Base-by-base conservation (phyloP, 495 filamentous ascomycete species). In the Penicillium nucicola region DNA sequence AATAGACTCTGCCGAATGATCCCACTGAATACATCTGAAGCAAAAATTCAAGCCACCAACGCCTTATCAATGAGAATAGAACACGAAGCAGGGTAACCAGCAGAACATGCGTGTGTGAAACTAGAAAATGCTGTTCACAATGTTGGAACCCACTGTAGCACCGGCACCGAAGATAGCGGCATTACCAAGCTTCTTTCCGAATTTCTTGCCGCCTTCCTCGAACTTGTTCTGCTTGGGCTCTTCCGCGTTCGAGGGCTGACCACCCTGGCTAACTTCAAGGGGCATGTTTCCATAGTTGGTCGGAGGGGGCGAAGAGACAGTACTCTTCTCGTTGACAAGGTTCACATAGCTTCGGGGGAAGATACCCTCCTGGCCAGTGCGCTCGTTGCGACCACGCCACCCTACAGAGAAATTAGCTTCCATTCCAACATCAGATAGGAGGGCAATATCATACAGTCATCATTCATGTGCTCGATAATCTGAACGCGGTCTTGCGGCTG, bases 51-150 rank as follows among this genome's bases (percentile, higher is more conserved):
- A 43, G n/a, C 30, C 42, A 49, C 25, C 39, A 53, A 55, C 44
- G 20, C 45, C 53, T 36, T 42, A 38, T 51, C 47, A 42, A 56
- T 56, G 53, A 50, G 9, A 32, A n/a, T 38, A 30, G 40, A 25
- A 45, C 13, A 32, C 15, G 14, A 31, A 43, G 9, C 50, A 41
- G 40, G 23, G 9, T 39, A 10, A 1, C 32, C 20, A 17, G 36
- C 12, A 10, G 17, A 23, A 40, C 23, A 15, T 28, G 3, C 8
- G 8, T 36, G 18, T n/a, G 14, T 23, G 30, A 48, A 47, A 53
- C 74, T 83, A 95, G 66, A 96, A 95, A 43, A 97, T 95, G 45
- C 84, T 82, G 65, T 96, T 95, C 47, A 97, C 93, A 62, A 97
- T 85, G 52, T 96, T 92, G 47, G 84, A 80, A 23, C 93, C 93